Evolutionary conservation across 176 grass and related monocot species (phyloP).

Genomic region (Oryza glumipatula): DNA sequence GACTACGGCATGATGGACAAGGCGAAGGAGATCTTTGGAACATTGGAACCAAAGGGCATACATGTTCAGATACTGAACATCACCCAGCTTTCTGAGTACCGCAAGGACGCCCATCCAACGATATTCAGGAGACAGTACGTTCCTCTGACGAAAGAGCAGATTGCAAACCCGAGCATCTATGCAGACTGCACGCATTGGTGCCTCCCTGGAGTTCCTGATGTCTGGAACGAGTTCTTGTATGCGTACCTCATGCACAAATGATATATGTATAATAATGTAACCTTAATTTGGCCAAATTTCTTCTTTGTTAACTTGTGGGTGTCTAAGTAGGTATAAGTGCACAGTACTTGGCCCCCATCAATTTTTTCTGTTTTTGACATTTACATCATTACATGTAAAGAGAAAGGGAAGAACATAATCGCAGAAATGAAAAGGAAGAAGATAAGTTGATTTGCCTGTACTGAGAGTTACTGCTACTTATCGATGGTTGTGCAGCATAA

Average conservation of each 20-base stretch:
- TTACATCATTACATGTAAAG: no score
- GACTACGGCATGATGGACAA: constrained; percentile 67
- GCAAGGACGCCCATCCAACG: constrained; percentile 72
- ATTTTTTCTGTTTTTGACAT: no score
- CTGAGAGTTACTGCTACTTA: no score
- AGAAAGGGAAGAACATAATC: no score
- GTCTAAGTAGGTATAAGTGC: no score
- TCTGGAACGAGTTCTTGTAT: constrained; percentile 77
- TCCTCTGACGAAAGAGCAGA: constrained; percentile 46
- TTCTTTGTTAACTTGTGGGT: no score
- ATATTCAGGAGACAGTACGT: constrained; percentile 53
- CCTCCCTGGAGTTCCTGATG: constrained; percentile 74
- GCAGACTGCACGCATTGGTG: constrained; percentile 84
- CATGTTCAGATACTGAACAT: constrained; percentile 72
- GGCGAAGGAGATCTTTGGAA: constrained; percentile 32
- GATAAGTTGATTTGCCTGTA: no score
- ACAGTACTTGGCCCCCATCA: no score
- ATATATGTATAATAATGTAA: not conserved
- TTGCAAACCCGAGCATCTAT: constrained; percentile 55
- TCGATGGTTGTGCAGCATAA: no score
- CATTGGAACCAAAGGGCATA: constrained; percentile 50
- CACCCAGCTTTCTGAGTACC: constrained; percentile 66
- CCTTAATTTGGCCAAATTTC: no score
- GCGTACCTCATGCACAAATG: constrained; percentile 46
- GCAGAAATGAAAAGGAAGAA: no score